phyloP scores from a whole-genome alignment of 75 land plant species.

The Cryptomeria japonica region DNA sequence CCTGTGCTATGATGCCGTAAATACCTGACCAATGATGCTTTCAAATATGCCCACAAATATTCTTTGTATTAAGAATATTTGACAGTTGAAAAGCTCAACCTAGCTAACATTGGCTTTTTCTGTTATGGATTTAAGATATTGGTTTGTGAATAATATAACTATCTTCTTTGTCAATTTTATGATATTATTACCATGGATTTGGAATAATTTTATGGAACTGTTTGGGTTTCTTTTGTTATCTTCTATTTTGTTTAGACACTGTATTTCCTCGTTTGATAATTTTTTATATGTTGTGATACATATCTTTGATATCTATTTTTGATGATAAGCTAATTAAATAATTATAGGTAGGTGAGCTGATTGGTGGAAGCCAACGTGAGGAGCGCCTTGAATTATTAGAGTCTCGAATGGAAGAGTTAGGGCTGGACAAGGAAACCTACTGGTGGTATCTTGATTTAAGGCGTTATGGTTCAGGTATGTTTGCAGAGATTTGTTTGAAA shows the following conservation, averaged over 20 bases:
- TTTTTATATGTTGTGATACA: not conserved
- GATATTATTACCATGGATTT: not conserved
- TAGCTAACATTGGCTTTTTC: not conserved
- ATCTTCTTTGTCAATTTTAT: not conserved
- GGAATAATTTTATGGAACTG: not conserved
- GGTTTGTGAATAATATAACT: not conserved
- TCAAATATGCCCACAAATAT: not conserved
- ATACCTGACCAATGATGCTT: not conserved
- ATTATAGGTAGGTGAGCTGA: slow-evolving; percentile 90
- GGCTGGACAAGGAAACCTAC: slow-evolving; percentile 76
- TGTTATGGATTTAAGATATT: not conserved
- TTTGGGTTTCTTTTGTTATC: not conserved
- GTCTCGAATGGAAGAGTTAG: slow-evolving; percentile 77
- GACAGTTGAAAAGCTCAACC: not conserved
- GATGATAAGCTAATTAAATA: not conserved
- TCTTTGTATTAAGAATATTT: not conserved
- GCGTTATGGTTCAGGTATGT: slow-evolving; percentile 94
- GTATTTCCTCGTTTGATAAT: not conserved
- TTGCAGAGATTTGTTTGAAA: not conserved
- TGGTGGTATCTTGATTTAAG: slow-evolving; percentile 99
- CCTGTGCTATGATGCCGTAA: not conserved
- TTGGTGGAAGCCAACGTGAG: slow-evolving; percentile 99
- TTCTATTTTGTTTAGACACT: not conserved
- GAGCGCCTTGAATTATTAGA: slow-evolving; percentile 86
- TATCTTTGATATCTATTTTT: not conserved